Percentiles rank a stretch among this genome's conserved stretches.
phyloP scores from a whole-genome alignment of 257 asterid species.

The Salvia miltiorrhiza region DNA sequence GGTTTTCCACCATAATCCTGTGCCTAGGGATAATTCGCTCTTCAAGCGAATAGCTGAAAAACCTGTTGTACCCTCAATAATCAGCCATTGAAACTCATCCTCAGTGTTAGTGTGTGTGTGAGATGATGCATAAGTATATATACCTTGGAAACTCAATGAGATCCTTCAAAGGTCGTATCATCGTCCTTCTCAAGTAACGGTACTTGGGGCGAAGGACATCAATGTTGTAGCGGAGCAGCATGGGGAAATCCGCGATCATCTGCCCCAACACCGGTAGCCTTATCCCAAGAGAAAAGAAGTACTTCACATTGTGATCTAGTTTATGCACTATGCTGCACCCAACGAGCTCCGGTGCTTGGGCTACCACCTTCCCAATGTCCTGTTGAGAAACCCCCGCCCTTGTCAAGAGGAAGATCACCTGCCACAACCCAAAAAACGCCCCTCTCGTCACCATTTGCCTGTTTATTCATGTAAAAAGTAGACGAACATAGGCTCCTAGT shows the following conservation, averaged over 20 bases:
- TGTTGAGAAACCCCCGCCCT: constrained; percentile 77
- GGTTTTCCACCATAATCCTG: constrained; percentile 63
- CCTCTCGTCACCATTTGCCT: background rate
- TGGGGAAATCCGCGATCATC: constrained; percentile 84
- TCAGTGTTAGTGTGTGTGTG: background rate
- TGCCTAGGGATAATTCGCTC: constrained; percentile 78
- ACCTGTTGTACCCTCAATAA: constrained; percentile 39
- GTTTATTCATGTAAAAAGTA: background rate
- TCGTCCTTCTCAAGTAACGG: constrained; percentile 70
- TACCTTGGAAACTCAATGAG: constrained; percentile 93
- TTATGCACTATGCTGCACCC: constrained; percentile 90
- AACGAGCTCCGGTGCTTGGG: constrained; percentile 71
- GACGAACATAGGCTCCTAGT: background rate
- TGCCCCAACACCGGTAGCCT: constrained; percentile 56
- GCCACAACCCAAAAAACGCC: background rate
- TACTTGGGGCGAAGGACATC: constrained; percentile 90
- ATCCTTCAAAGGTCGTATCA: constrained; percentile 85
- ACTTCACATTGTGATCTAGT: constrained; percentile 81
- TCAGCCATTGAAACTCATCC: background rate
- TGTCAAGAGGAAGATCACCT: constrained; percentile 84
- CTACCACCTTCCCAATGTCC: constrained; percentile 81
- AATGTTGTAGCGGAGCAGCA: constrained; percentile 72
- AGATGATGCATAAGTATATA: constrained; percentile 33
- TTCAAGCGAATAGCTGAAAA: constrained; percentile 93
- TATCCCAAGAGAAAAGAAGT: constrained; percentile 82